These are phyloP conservation scores for Cercospora nicotianae DNA, from an alignment of 2,329 filamentous ascomycete species.

Conservation along the genomic window DNA sequence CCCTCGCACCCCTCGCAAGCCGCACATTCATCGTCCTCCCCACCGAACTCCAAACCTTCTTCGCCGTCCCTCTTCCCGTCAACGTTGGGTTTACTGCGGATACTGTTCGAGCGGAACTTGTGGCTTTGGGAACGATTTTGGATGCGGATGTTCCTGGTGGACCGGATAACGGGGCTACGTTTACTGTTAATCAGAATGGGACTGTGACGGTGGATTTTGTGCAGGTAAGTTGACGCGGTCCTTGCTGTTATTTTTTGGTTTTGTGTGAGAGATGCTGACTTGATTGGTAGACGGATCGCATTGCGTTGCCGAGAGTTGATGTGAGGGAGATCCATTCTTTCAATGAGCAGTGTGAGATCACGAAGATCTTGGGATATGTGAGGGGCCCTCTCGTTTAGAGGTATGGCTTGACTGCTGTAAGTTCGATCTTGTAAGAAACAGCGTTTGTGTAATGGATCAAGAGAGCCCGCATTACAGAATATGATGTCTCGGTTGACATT, in stretches of 20 bases:
- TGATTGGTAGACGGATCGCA: not conserved
- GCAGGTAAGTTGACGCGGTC: not conserved
- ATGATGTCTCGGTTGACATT: too few species aligned
- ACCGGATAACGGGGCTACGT: slow-evolving; percentile 1
- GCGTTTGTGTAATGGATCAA: not conserved
- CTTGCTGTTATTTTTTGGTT: not conserved
- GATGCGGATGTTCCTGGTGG: slow-evolving; percentile 14
- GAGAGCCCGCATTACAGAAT: too few species aligned
- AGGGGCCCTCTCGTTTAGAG: not conserved
- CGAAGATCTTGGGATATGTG: slow-evolving; percentile 14
- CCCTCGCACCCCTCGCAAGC: slow-evolving; percentile 12
- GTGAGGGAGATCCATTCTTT: slow-evolving; percentile 19
- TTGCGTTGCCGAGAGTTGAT: not conserved
- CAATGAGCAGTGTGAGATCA: slow-evolving; percentile 14
- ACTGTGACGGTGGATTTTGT: slow-evolving; percentile 19
- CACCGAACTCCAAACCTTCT: not conserved
- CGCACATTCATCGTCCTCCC: slow-evolving; percentile 15
- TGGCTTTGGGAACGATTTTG: slow-evolving; percentile 13
- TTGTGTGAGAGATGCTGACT: not conserved
- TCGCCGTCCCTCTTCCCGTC: slow-evolving; percentile 3
- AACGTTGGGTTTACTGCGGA: slow-evolving; percentile 19
- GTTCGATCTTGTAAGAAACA: not conserved
- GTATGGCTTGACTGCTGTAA: not conserved
- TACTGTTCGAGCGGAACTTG: slow-evolving; percentile 17
- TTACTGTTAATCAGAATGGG: slow-evolving; percentile 18